Percentiles rank a stretch among this genome's conserved stretches.
Evolutionary conservation across 257 asterid species (phyloP).

Genomic region (Ilex asprella): DNA sequence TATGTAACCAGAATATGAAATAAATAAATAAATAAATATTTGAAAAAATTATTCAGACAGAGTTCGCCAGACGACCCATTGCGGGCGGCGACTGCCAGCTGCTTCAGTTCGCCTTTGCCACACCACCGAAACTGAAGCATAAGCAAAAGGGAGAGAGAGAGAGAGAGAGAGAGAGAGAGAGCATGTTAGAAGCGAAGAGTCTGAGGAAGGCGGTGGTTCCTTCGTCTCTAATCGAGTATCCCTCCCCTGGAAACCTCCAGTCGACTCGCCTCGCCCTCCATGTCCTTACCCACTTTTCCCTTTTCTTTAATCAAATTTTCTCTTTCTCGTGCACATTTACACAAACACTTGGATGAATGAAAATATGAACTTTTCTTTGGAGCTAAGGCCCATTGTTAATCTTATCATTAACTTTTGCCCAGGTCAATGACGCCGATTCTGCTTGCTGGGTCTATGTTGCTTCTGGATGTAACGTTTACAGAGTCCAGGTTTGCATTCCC

Average conservation of each 20-base stretch:
- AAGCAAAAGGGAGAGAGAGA: not conserved
- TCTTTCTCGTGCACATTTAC: not conserved
- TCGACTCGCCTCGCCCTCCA: constrained; percentile 86
- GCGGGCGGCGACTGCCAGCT: no score
- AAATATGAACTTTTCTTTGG: not conserved
- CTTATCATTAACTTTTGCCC: constrained; percentile 7
- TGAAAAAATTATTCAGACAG: no score
- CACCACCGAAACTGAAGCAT: not conserved
- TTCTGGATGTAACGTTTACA: constrained; percentile 61
- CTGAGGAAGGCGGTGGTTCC: constrained; percentile 70
- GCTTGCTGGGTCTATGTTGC: constrained; percentile 86
- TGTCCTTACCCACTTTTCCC: constrained; percentile 16
- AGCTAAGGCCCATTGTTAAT: not conserved
- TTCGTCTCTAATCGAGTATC: constrained; percentile 48
- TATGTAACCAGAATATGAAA: no score
- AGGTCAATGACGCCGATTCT: constrained; percentile 48
- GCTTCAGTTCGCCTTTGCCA: not conserved
- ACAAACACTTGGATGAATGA: not conserved
- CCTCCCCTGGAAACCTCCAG: constrained; percentile 78
- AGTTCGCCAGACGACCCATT: no score
- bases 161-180: not conserved
- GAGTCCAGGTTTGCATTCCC: constrained; percentile 39
- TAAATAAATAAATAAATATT: no score
- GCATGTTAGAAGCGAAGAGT: constrained; percentile 74
- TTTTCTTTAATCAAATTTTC: not conserved